Conservation (phyloP, 192 early-diverging fungal species). For the Backusella liffmaniae region DNA sequence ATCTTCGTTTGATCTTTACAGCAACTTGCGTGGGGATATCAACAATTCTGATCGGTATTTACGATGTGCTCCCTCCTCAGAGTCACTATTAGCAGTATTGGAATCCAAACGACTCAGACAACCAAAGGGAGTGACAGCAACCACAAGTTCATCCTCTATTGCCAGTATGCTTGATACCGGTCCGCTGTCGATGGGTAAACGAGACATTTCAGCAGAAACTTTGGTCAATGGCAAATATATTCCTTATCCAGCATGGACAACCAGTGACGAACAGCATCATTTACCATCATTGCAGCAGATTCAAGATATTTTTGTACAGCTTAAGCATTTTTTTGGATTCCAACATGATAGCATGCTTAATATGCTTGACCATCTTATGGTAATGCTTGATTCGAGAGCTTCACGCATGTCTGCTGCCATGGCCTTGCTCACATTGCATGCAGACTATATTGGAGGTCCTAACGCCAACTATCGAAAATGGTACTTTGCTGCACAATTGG, state of each 20-base stretch:
- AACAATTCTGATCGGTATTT: constrained; percentile 55
- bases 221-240: not conserved
- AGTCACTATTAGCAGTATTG: constrained; percentile 67
- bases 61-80: constrained; percentile 68
- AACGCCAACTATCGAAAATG: constrained; percentile 84
- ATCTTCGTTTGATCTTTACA: constrained; percentile 6
- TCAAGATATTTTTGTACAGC: constrained; percentile 67
- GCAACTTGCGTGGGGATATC: constrained; percentile 9
- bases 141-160: not conserved
- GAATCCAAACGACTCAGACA: constrained; percentile 49
- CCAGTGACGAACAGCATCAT: constrained; percentile 57
- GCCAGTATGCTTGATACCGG: not conserved
- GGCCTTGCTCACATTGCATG: constrained; percentile 72
- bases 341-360: constrained; percentile 79
- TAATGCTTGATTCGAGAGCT: constrained; percentile 77
- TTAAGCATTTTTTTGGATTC: constrained; percentile 73
- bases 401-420: constrained; percentile 72
- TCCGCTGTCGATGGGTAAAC: not conserved
- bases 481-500: constrained; percentile 78
- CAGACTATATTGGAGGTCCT: constrained; percentile 80
- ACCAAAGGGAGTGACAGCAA: constrained; percentile 5
- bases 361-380: constrained; percentile 74
- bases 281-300: constrained; percentile 66
- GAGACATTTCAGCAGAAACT: constrained; percentile 6
- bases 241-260: constrained; percentile 39